Base-by-base conservation (phyloP, 768 basidiomycete genomes). In the Lenzites betulinus region DNA sequence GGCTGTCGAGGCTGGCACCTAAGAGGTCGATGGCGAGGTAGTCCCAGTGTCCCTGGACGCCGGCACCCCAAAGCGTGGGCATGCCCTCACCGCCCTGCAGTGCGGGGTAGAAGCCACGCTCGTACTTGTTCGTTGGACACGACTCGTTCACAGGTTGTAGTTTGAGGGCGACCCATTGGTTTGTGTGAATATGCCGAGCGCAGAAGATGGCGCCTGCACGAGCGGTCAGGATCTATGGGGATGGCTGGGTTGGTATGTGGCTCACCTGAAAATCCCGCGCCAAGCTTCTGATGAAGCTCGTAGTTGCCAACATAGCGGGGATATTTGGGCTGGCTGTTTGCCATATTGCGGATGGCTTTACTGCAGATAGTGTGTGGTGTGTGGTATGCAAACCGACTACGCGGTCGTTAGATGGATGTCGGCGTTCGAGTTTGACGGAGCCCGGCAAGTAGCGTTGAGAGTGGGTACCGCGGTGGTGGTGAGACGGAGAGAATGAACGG, bases 81-180 rank as follows among this genome's bases (percentile, higher is more conserved):
- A 92, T 88, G 6, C 90, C 90, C 44, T 79, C 77, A 23, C 82
- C 89, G 18, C 90, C 90, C 73, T 88, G 88, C 13, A 92, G 73
- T 7, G 80, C 65, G 20, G 89, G 89, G 67, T 90, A 92, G 54
- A 92, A 77, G 59, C 75, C 62, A 18, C 87, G 83, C 68, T 92
- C 90, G 54, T 87, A 90, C 30, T 74, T 77, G 67, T 92, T 92
- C 3, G 90, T 90, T 0, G 88, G 90, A 67, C 88, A 91, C 69
- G 87, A 83, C 58, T 89, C 85, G 63, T 90, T 77, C 22, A 83
- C 74, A 57, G 80, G 77, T 71, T 92, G 90, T 11, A 92, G 75
- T 70, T 92, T 92, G 54, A 92, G 78, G 2, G 90, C 90, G 42
- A 88, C 88, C n/a, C 79, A 70, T 43, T 86, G 78, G 20, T 78